Percentiles rank a stretch among this genome's conserved stretches.
Conservation (phyloP, 202 grass and related monocot genomes). For the Carex sylvatica region DNA sequence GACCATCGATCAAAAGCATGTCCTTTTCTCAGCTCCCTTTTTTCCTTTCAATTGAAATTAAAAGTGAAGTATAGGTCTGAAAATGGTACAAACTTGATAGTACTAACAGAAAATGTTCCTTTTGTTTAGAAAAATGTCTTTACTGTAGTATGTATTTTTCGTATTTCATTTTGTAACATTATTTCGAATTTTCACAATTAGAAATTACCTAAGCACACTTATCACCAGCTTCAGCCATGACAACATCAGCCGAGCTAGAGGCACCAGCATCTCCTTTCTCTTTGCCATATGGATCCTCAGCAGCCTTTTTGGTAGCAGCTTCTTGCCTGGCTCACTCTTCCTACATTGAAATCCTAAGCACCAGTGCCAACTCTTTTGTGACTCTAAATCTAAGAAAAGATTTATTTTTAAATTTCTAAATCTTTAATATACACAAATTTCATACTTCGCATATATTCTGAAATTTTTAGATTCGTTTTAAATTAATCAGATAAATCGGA, state of each 20-base stretch:
- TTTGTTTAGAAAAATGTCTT: not conserved
- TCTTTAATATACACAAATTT: too few relatives aligned
- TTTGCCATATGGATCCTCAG: conserved; percentile 58
- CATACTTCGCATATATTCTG: too few relatives aligned
- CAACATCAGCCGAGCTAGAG: conserved; percentile 58
- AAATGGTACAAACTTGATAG: not conserved
- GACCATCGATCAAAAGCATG: too few relatives aligned
- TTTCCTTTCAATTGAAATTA: too few relatives aligned
- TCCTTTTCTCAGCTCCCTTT: too few relatives aligned
- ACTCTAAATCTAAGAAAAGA: too few relatives aligned
- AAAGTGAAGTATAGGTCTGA: not conserved
- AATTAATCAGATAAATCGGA: too few relatives aligned
- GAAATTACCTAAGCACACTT: conserved; percentile 43
- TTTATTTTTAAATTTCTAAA: too few relatives aligned
- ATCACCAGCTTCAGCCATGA: conserved; percentile 76
- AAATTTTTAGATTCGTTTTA: too few relatives aligned
- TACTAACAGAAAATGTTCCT: not conserved
- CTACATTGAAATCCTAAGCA: conserved; percentile 92
- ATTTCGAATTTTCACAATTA: not conserved
- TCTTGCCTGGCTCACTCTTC: conserved; percentile 95
- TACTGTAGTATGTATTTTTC: not conserved
- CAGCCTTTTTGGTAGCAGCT: conserved; percentile 79
- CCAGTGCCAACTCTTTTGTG: conserved; percentile 86
- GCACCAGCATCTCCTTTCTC: conserved; percentile 63
- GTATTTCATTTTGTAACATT: not conserved